These are phyloP conservation scores for Arthroderma sp. DNA, from an alignment of 2,329 filamentous ascomycete species.

Conservation along the genomic window DNA sequence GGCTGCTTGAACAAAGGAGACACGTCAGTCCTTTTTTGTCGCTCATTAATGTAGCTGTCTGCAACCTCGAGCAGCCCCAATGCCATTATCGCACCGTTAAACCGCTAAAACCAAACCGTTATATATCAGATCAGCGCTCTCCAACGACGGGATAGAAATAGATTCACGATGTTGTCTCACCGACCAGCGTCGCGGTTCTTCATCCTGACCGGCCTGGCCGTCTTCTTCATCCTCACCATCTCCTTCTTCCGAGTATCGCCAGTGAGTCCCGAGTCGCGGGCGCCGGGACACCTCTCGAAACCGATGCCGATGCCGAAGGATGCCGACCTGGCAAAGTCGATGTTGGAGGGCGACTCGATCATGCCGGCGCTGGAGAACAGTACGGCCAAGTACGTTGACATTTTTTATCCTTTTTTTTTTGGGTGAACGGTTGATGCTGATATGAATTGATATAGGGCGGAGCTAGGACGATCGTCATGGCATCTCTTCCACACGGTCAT, in stretches of 20 bases:
- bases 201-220: slow-evolving; percentile 22
- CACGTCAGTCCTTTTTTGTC: background rate
- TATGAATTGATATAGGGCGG: slow-evolving; percentile 36
- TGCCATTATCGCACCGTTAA: background rate
- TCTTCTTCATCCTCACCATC: slow-evolving; percentile 29
- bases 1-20: background rate
- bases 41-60: background rate
- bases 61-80: background rate
- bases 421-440: background rate
- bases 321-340: slow-evolving; percentile 20
- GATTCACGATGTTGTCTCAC: slow-evolving; percentile 14
- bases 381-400: slow-evolving; percentile 34
- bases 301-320: slow-evolving; percentile 8
- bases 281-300: slow-evolving; percentile 29
- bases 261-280: slow-evolving; percentile 28
- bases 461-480: slow-evolving; percentile 54
- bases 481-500: slow-evolving; percentile 56
- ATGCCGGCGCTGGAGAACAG: slow-evolving; percentile 39
- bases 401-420: background rate
- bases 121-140: background rate
- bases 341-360: slow-evolving; percentile 34
- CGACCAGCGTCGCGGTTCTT: slow-evolving; percentile 30
- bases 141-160: background rate
- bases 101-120: background rate
- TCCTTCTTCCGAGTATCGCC: slow-evolving; percentile 30